phyloP scores from a whole-genome alignment of 441 rosid genomes.

The Erodium moschatum region DNA sequence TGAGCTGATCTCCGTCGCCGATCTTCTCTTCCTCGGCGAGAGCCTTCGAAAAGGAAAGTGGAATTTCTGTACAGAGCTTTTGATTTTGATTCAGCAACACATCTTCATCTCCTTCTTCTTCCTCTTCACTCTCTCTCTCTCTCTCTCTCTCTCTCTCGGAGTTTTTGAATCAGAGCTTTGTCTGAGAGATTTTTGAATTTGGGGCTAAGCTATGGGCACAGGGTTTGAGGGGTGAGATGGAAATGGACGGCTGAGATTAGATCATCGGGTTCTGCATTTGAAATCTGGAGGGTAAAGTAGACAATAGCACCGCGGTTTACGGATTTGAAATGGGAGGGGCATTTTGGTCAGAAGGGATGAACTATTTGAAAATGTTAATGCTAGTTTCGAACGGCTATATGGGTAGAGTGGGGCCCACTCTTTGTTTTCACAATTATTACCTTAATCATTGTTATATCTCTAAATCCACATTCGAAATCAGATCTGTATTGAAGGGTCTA shows the following conservation, averaged over 20 bases:
- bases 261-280: slow-evolving; percentile 23
- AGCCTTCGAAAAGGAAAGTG: slow-evolving; percentile 4
- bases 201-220: slow-evolving; percentile 14
- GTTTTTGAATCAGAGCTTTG: background rate
- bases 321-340: slow-evolving; percentile 53
- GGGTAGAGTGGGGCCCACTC: background rate
- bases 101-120: slow-evolving; percentile 3
- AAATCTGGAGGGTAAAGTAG: slow-evolving; percentile 24
- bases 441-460: background rate
- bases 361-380: background rate
- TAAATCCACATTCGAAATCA: no score
- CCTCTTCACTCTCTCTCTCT: slow-evolving; percentile 1
- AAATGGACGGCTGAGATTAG: slow-evolving; percentile 52
- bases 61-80: background rate
- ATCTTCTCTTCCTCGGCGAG: background rate
- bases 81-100: slow-evolving; percentile 11
- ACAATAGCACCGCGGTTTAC: slow-evolving; percentile 32
- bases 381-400: slow-evolving; percentile 13
- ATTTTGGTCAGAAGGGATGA: slow-evolving; percentile 21
- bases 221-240: slow-evolving; percentile 9
- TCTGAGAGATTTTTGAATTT: slow-evolving; percentile 17
- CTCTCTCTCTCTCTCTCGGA: slow-evolving; percentile 4
- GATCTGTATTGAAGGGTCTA: no score
- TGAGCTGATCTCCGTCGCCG: slow-evolving; percentile 10
- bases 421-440: background rate